phyloP scores from a whole-genome alignment of 257 asterid genomes.

The Nicotiana undulata region DNA sequence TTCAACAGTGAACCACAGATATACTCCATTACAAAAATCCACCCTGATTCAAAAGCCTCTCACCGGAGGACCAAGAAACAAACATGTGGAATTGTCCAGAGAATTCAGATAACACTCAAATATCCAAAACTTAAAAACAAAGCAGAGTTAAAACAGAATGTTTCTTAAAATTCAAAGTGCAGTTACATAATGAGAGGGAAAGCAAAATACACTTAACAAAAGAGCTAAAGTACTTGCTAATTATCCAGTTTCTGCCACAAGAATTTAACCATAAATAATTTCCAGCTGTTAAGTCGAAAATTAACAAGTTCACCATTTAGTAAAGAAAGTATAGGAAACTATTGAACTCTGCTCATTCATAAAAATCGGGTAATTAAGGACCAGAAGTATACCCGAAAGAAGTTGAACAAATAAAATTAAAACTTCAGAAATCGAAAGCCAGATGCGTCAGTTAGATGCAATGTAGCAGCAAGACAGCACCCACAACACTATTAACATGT shows the following conservation, averaged over 20 bases:
- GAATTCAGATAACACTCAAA: not conserved
- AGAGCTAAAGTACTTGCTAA: not conserved
- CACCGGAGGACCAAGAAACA: not conserved
- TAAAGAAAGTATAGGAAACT: not conserved
- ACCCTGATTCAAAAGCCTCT: not conserved
- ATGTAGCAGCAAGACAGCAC: not conserved
- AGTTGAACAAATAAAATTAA: not conserved
- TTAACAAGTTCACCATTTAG: not conserved
- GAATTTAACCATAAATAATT: not conserved
- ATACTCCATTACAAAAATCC: not conserved
- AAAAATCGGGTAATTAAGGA: not conserved
- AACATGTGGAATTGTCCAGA: not conserved
- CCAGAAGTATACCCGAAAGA: not conserved
- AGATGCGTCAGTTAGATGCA: not conserved
- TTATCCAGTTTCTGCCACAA: not conserved
- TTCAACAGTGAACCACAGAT: not conserved
- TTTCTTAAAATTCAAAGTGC: not conserved
- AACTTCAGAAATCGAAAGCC: not conserved
- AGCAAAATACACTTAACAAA: not conserved
- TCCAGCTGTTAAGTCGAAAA: not conserved
- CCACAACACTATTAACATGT: not conserved
- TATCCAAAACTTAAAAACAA: not conserved
- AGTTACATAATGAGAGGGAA: not conserved
- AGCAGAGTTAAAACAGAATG: not conserved
- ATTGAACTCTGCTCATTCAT: not conserved